These are phyloP conservation scores for Pseudognaphalium luteoalbum DNA, from an alignment of 129 eudicot genomes.

Conservation along the genomic window DNA sequence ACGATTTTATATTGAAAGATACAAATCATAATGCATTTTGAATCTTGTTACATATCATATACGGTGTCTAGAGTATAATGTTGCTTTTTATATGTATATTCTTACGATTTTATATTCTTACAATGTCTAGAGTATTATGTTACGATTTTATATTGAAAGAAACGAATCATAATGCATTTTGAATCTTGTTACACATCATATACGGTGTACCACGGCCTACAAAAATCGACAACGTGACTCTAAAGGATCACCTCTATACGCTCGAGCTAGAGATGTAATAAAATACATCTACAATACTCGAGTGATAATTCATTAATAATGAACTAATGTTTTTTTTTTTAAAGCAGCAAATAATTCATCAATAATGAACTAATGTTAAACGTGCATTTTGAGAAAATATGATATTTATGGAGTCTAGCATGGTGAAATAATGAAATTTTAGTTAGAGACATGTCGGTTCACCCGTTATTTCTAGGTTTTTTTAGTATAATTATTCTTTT, in stretches of 20 bases:
- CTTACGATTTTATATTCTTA: too few relatives aligned
- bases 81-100: too few relatives aligned
- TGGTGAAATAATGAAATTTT: too few relatives aligned
- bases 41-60: neutral
- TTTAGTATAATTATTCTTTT: neutral
- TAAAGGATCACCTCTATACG: neutral
- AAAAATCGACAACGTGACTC: neutral
- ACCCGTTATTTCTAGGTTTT: neutral
- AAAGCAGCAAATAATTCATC: too few relatives aligned
- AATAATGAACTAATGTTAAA: too few relatives aligned
- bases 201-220: neutral
- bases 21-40: neutral
- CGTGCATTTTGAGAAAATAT: too few relatives aligned
- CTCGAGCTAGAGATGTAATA: neutral
- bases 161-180: neutral
- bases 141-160: neutral
- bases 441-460: neutral
- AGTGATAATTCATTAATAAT: too few relatives aligned
- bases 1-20: neutral
- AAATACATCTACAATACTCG: too few relatives aligned
- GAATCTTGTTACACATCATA: neutral
- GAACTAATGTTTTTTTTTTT: too few relatives aligned
- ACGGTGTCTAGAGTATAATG: too few relatives aligned
- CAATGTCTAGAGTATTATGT: neutral
- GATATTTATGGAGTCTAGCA: too few relatives aligned